phyloP scores from a whole-genome alignment of 192 early-diverging fungal species.

The Spinellus fusiger region DNA sequence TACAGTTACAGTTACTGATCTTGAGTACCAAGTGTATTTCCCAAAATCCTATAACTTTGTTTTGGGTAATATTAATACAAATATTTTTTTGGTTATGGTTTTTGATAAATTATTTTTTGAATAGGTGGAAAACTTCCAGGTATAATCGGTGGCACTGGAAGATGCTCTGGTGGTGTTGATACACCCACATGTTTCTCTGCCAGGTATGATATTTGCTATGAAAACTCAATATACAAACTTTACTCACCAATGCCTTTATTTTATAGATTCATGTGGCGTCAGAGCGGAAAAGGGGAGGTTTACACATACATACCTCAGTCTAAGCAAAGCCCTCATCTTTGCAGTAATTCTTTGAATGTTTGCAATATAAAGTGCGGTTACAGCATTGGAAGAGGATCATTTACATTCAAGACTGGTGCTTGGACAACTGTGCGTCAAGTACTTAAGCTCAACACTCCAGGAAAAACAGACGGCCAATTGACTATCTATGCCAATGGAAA shows the following conservation, averaged over 20 bases:
- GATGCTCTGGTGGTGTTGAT: slow-evolving; percentile 43
- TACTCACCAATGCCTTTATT: background rate
- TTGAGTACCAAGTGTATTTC: slow-evolving; percentile 36
- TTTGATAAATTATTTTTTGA: background rate
- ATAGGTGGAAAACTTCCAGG: slow-evolving; percentile 51
- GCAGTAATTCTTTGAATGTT: slow-evolving; percentile 27
- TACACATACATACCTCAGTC: slow-evolving; percentile 38
- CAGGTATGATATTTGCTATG: too few relatives aligned
- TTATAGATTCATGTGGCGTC: slow-evolving; percentile 39
- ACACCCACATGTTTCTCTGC: slow-evolving; percentile 46
- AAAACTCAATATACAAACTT: background rate
- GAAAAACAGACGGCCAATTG: slow-evolving; percentile 12
- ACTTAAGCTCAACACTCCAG: slow-evolving; percentile 22
- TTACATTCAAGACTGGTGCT: slow-evolving; percentile 31
- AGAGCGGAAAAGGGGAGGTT: slow-evolving; percentile 39
- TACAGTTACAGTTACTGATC: background rate
- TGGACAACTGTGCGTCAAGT: slow-evolving; percentile 42
- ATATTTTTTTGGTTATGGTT: background rate
- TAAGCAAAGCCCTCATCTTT: slow-evolving; percentile 13
- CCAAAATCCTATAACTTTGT: slow-evolving; percentile 42
- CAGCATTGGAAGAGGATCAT: slow-evolving; percentile 46
- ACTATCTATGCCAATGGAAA: slow-evolving; percentile 11
- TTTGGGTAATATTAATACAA: slow-evolving; percentile 24
- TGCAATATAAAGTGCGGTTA: slow-evolving; percentile 46
- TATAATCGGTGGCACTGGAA: slow-evolving; percentile 40